phyloP scores from a whole-genome alignment of 106 monocot genomes.

The Posidonia australis region DNA sequence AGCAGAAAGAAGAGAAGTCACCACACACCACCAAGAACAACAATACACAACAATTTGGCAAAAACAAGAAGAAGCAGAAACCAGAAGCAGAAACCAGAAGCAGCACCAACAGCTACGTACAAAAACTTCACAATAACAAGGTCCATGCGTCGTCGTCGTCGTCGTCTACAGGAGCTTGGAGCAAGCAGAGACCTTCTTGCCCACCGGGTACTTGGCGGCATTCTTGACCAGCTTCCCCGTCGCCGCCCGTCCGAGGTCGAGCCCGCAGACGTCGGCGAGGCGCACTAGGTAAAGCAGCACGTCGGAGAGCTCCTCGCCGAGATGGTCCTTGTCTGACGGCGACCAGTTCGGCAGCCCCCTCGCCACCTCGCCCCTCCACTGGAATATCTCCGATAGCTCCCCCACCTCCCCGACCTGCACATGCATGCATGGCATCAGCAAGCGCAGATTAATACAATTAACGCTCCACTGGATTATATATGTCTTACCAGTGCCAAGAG shows the following conservation, averaged over 20 bases:
- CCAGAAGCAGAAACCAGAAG: too few species aligned
- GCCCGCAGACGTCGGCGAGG: slow-evolving; percentile 1
- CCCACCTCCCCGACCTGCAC: slow-evolving; percentile 9
- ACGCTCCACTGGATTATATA: too few species aligned
- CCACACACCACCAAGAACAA: too few species aligned
- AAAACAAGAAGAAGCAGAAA: too few species aligned
- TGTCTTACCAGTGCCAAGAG: slow-evolving; percentile 12
- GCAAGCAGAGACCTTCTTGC: too few species aligned
- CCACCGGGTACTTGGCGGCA: slow-evolving; percentile 3
- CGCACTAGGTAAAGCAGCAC: slow-evolving; percentile 6
- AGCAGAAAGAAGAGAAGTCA: too few species aligned
- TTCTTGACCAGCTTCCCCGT: not conserved
- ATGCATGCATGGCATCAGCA: not conserved
- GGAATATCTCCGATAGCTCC: slow-evolving; percentile 11
- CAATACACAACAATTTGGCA: too few species aligned
- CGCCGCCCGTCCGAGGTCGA: slow-evolving; percentile 2
- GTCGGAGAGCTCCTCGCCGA: slow-evolving; percentile 8
- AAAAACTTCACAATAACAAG: too few species aligned
- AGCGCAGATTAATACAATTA: too few species aligned
- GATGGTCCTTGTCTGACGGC: not conserved
- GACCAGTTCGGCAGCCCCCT: slow-evolving; percentile 2
- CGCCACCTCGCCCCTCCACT: slow-evolving; percentile 5
- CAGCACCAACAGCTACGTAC: too few species aligned
- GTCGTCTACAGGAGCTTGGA: too few species aligned
- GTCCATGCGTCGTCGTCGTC: too few species aligned